phyloP scores from a whole-genome alignment of 768 basidiomycete species.

The Serendipita vermifera region DNA sequence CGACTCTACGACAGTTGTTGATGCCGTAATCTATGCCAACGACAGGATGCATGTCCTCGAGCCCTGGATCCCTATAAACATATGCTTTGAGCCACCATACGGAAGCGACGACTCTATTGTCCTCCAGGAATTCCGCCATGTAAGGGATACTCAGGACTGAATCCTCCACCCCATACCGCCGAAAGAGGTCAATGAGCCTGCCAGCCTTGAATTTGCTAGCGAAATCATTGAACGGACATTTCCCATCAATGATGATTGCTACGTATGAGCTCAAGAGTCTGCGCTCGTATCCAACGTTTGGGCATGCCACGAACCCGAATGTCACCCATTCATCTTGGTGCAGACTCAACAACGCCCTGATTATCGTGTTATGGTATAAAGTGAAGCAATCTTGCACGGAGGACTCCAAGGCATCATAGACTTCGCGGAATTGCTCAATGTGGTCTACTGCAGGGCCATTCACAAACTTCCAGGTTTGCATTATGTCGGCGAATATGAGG shows the following conservation, averaged over 20 bases:
- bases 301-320: too few species aligned
- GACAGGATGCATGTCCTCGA: constrained; percentile 10
- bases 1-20: constrained; percentile 27
- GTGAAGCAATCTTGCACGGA: too few species aligned
- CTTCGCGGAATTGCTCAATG: too few species aligned
- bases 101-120: constrained; percentile 18
- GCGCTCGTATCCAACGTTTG: too few species aligned
- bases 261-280: too few species aligned
- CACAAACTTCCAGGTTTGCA: too few species aligned
- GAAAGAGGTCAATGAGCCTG: constrained; percentile 21
- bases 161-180: constrained; percentile 15
- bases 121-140: constrained; percentile 21
- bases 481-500: constrained; percentile 3
- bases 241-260: too few species aligned
- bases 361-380: too few species aligned
- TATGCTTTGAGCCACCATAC: constrained; percentile 30
- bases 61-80: constrained; percentile 12
- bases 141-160: constrained; percentile 3
- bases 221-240: constrained; percentile 30
- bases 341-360: too few species aligned
- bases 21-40: constrained; percentile 27
- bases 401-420: too few species aligned
- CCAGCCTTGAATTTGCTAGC: constrained; percentile 20
- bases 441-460: too few species aligned
- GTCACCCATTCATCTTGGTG: too few species aligned